A percentile compares a stretch with the other conserved stretches of the same genome.
Conservation (phyloP, 192 early-diverging fungal genomes). For the Funneliformis mosseae region DNA sequence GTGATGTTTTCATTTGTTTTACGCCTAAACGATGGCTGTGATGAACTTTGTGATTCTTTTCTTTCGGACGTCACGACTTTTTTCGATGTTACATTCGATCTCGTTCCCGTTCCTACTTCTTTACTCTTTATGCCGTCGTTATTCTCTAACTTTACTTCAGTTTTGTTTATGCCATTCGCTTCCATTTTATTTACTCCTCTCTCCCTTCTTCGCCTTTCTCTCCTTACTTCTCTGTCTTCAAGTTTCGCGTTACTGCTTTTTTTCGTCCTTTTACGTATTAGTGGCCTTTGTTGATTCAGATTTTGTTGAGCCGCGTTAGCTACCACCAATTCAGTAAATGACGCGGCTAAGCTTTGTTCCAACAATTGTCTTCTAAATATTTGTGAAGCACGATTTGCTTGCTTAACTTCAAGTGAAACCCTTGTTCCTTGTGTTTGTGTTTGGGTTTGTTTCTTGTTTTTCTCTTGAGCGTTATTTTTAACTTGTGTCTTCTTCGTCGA, state of each 20-base stretch:
- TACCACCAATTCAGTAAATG: not conserved
- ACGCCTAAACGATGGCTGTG: constrained; percentile 4
- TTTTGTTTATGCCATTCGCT: not conserved
- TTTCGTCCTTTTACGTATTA: constrained; percentile 21
- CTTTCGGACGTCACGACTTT: not conserved
- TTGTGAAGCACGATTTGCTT: constrained; percentile 12
- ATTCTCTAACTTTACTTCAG: not conserved
- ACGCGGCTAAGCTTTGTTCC: constrained; percentile 14
- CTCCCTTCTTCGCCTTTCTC: constrained; percentile 30
- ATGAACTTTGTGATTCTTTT: not conserved
- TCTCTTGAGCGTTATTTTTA: not conserved
- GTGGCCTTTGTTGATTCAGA: not conserved
- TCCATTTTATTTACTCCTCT: not conserved
- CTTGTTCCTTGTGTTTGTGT: not conserved
- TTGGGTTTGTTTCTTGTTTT: not conserved
- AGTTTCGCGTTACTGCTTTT: constrained; percentile 32
- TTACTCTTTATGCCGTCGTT: not conserved
- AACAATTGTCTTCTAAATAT: constrained; percentile 19
- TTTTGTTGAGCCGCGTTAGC: not conserved
- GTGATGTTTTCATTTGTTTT: not conserved
- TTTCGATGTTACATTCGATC: not conserved
- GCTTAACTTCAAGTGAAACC: not conserved
- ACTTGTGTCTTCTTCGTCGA: not conserved
- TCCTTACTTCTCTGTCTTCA: constrained; percentile 26
- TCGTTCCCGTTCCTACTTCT: not conserved